These are phyloP conservation scores for Apiospora marii DNA, from an alignment of 2,329 filamentous ascomycete species.

Conservation along the genomic window DNA sequence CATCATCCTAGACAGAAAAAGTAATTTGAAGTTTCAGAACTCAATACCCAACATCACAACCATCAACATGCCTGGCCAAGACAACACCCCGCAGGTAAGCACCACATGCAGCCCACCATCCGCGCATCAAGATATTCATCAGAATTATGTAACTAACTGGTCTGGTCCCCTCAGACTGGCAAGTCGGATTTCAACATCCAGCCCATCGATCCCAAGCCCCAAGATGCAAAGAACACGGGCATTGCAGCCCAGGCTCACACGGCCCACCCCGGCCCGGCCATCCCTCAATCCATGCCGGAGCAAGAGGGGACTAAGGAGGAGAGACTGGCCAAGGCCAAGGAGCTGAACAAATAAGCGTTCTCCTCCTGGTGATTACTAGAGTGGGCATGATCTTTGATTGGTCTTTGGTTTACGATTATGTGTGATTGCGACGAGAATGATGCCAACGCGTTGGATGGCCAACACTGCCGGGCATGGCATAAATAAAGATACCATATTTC, in stretches of 20 bases:
- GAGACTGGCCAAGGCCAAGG: conserved; percentile 68
- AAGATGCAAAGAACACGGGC: conserved; percentile 47
- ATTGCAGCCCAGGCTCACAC: conserved; percentile 55
- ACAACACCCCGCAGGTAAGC: conserved; percentile 23
- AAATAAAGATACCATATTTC: conserved; percentile 1
- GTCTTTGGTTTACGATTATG: not conserved
- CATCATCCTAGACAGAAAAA: not conserved
- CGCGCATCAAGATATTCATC: not conserved
- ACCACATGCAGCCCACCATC: not conserved
- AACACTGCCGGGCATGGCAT: not conserved
- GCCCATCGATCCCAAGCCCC: conserved; percentile 45
- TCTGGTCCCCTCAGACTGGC: conserved; percentile 35
- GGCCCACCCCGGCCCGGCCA: conserved; percentile 65
- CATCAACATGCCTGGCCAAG: conserved; percentile 24
- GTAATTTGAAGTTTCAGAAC: not conserved
- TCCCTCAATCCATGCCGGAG: conserved; percentile 61
- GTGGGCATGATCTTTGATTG: not conserved
- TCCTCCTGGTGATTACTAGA: not conserved
- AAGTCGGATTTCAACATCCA: conserved; percentile 49
- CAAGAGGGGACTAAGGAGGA: conserved; percentile 74
- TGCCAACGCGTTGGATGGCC: not conserved
- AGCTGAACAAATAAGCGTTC: conserved; percentile 64
- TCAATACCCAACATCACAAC: not conserved
- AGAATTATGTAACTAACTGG: conserved; percentile 3
- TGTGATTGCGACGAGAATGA: conserved; percentile 13